These are phyloP conservation scores for Aspergillus indologenus DNA, from an alignment of 495 filamentous ascomycete species.

Conservation along the genomic window DNA sequence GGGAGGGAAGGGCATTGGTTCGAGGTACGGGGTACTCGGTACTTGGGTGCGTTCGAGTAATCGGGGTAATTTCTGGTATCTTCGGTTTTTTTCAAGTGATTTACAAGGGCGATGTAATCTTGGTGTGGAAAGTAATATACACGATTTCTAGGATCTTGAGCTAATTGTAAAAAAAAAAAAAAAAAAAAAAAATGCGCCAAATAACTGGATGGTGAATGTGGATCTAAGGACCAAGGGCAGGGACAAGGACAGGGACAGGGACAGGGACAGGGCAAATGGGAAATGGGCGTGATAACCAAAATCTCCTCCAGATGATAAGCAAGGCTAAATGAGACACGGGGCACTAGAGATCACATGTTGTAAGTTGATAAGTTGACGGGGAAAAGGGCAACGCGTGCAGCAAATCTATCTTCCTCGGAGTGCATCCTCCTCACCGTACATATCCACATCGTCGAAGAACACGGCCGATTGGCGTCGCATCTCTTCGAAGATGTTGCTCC, in stretches of 20 bases:
- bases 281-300: neutral
- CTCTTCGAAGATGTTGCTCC: slow-evolving; percentile 54
- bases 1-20: too few species aligned
- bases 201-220: too few species aligned
- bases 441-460: slow-evolving; percentile 57
- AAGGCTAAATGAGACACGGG: neutral
- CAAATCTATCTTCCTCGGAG: neutral
- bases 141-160: neutral
- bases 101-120: too few species aligned
- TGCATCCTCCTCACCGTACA: slow-evolving; percentile 30
- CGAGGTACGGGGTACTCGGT: neutral
- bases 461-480: slow-evolving; percentile 58
- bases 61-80: neutral
- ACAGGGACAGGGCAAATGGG: too few species aligned
- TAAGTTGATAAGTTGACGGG: neutral
- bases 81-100: neutral
- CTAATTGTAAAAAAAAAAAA: too few species aligned
- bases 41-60: neutral
- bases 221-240: too few species aligned
- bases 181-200: too few species aligned
- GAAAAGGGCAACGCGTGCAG: too few species aligned
- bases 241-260: too few species aligned
- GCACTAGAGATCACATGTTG: too few species aligned
- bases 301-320: neutral
- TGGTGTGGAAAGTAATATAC: too few species aligned